Conservation (phyloP, 495 filamentous ascomycete species). For the Collariella sp. region DNA sequence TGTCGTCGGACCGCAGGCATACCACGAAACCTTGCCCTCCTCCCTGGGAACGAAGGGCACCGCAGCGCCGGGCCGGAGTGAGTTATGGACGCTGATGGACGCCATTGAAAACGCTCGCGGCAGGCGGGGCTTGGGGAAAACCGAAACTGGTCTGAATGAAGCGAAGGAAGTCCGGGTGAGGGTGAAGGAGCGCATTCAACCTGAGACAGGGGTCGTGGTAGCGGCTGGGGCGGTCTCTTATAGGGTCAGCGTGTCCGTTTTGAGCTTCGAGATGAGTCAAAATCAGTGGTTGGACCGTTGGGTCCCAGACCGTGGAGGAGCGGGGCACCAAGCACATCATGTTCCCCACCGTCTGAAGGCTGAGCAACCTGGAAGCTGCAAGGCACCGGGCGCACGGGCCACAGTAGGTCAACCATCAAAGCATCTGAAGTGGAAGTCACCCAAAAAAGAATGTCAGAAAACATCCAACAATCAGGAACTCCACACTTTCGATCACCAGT, state of each 20-base stretch:
- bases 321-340: not conserved
- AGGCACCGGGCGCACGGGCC: conserved; percentile 5
- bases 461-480: too few relatives aligned
- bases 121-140: conserved; percentile 21
- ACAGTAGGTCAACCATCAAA: not conserved
- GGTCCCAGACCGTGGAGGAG: conserved; percentile 6
- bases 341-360: conserved; percentile 9
- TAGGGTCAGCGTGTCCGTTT: conserved; percentile 23
- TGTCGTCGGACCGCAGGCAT: conserved; percentile 85
- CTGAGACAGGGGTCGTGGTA: conserved; percentile 1
- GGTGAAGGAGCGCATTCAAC: conserved; percentile 23
- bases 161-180: conserved; percentile 12
- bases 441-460: too few relatives aligned
- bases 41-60: conserved; percentile 70
- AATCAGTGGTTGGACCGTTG: conserved; percentile 8
- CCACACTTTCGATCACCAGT: too few relatives aligned
- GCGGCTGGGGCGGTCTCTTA: not conserved
- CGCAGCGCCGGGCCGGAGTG: conserved; percentile 59
- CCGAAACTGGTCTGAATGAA: conserved; percentile 19
- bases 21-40: conserved; percentile 72
- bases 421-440: too few relatives aligned
- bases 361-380: not conserved
- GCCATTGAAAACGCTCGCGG: conserved; percentile 31
- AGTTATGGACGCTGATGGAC: conserved; percentile 63
- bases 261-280: conserved; percentile 24